Percentiles rank a stretch among this genome's conserved stretches.
These are phyloP conservation scores for Odontarrhena argentea DNA, from an alignment of 345 rosid species.

Conservation along the genomic window DNA sequence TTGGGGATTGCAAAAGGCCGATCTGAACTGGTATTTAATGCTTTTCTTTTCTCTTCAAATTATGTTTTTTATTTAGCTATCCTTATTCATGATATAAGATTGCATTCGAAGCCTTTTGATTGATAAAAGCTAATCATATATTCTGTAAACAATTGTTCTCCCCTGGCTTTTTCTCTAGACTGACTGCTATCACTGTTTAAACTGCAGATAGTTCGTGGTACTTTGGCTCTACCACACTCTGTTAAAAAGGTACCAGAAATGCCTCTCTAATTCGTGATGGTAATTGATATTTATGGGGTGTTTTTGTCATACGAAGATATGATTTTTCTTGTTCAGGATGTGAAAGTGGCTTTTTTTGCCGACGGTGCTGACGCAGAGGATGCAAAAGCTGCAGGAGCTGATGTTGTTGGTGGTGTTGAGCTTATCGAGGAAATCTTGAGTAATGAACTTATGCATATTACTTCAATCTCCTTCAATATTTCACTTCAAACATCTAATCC, in stretches of 20 bases:
- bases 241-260: slow-evolving; percentile 66
- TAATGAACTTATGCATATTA: slow-evolving; percentile 42
- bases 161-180: slow-evolving; percentile 1
- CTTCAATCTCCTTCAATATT: neutral
- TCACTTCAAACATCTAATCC: slow-evolving; percentile 13
- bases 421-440: slow-evolving; percentile 82
- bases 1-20: slow-evolving; percentile 75
- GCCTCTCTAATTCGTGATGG: slow-evolving; percentile 8
- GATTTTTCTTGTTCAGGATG: slow-evolving; percentile 56
- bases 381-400: slow-evolving; percentile 96
- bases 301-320: neutral
- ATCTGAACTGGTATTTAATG: slow-evolving; percentile 67
- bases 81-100: neutral
- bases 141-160: neutral
- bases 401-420: slow-evolving; percentile 86
- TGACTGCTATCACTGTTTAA: slow-evolving; percentile 26
- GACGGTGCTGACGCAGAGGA: slow-evolving; percentile 96
- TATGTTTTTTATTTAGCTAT: neutral
- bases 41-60: slow-evolving; percentile 4
- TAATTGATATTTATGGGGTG: neutral
- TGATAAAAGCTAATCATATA: neutral
- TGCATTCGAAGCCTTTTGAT: too few relatives aligned
- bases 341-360: slow-evolving; percentile 87
- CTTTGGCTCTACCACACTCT: slow-evolving; percentile 84
- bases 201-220: slow-evolving; percentile 90